phyloP scores from a whole-genome alignment of 768 basidiomycete genomes.

The Russula lepida region DNA sequence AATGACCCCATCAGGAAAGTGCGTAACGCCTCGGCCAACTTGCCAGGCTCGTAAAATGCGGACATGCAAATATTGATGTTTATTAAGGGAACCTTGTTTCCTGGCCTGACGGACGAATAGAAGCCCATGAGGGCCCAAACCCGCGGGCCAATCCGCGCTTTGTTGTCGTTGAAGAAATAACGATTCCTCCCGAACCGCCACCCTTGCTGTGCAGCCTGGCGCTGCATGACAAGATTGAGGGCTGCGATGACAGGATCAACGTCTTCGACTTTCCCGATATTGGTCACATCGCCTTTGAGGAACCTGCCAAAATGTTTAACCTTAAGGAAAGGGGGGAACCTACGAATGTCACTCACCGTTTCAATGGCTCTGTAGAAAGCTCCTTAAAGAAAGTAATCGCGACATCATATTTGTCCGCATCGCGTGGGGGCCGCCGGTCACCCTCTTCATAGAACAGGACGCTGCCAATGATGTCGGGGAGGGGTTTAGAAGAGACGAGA shows the following conservation, averaged over 20 bases:
- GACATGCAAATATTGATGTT: slow-evolving; percentile 49
- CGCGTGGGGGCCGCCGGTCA: slow-evolving; percentile 28
- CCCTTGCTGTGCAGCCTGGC: slow-evolving; percentile 45
- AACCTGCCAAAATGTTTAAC: slow-evolving; percentile 36
- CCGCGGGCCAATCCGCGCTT: slow-evolving; percentile 29
- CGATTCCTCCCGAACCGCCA: slow-evolving; percentile 58
- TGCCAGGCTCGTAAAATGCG: slow-evolving; percentile 50
- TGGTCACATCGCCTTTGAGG: slow-evolving; percentile 45
- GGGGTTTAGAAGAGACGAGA: slow-evolving; percentile 33
- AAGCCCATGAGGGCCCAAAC: slow-evolving; percentile 42
- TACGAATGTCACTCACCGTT: slow-evolving; percentile 26
- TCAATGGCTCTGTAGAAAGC: slow-evolving; percentile 27
- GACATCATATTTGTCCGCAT: slow-evolving; percentile 36
- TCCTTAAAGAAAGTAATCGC: slow-evolving; percentile 29
- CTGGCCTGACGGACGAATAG: slow-evolving; percentile 43
- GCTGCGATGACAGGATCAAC: slow-evolving; percentile 52
- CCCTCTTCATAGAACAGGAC: slow-evolving; percentile 37
- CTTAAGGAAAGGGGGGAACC: too few species aligned
- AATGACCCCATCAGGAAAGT: slow-evolving; percentile 37
- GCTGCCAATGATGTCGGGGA: slow-evolving; percentile 31
- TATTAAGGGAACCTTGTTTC: slow-evolving; percentile 41
- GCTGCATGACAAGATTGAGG: slow-evolving; percentile 54
- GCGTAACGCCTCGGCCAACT: slow-evolving; percentile 49
- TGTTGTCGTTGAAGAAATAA: slow-evolving; percentile 46
- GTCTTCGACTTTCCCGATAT: slow-evolving; percentile 41